Percentiles rank a stretch among this genome's conserved stretches.
phyloP scores from a whole-genome alignment of 129 eudicot species.

The Calendula officinalis region DNA sequence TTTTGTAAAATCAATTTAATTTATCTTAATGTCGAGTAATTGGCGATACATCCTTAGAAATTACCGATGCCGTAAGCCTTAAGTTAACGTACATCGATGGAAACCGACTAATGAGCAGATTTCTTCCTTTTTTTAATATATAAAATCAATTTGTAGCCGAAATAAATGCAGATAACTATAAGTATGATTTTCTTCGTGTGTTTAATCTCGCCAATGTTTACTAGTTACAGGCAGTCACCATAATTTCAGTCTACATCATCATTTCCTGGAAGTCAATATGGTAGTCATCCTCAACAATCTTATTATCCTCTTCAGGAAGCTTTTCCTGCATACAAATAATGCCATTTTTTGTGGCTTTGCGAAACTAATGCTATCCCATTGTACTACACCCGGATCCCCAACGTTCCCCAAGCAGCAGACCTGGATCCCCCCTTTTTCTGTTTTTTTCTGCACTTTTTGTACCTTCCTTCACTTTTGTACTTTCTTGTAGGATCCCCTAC shows the following conservation, averaged over 20 bases:
- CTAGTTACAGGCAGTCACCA: conserved; percentile 40
- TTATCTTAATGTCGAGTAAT: neutral
- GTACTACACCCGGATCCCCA: no score
- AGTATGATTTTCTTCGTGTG: conserved; percentile 16
- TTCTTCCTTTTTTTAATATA: conserved; percentile 1
- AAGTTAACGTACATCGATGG: conserved; percentile 21
- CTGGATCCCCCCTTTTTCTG: no score
- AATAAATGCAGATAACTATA: conserved; percentile 22
- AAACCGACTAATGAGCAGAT: conserved; percentile 12
- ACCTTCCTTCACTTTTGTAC: no score
- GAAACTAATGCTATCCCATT: no score
- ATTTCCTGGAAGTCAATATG: conserved; percentile 48
- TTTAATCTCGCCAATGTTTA: neutral
- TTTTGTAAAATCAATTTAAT: neutral
- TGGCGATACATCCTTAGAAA: neutral
- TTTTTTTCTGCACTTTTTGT: no score
- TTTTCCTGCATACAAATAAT: conserved; percentile 47
- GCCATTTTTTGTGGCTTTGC: no score
- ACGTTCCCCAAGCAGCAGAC: no score
- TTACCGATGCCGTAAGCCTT: conserved; percentile 22
- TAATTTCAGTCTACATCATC: conserved; percentile 44
- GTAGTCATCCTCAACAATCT: conserved; percentile 36
- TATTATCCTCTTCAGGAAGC: conserved; percentile 50
- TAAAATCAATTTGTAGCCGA: conserved; percentile 13
- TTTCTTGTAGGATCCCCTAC: no score